Evolutionary conservation across 1,284 basidiomycete genomes (phyloP), one percentile per base, ranked within the genome.

Genomic region (Trichosporon coremiiforme): DNA sequence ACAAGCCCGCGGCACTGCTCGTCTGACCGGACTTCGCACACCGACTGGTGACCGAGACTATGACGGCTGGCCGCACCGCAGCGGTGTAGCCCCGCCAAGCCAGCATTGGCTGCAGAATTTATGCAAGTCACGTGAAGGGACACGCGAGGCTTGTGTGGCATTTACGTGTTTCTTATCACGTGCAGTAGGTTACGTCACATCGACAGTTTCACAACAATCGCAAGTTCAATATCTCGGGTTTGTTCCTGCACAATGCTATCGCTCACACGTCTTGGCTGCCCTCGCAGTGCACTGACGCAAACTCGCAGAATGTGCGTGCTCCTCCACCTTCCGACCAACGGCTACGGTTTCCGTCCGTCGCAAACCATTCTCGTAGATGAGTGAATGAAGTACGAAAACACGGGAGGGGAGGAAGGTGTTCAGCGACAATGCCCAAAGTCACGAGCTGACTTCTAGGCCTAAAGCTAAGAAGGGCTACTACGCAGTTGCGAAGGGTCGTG

Each of bases 401-500:
- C 9, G 9, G 9, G 33, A 10, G 33, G 33, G 33, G 9, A 35
- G 33, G 33, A 35, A 35, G 33, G 33, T 35, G 33, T 35, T 10
- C 7, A 38, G 36, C 3, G 36, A 38, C 9, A 4, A 35, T 13
- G 10, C 36, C 12, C 9, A 10, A 4, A 7, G 10, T 7, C 8
- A 25, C 12, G 36, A 31, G 8, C 69, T 70, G 36, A 70, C 66
- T 1, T 35, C 20, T 45, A 81, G 81, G 80, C 80, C 81, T 4
- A 84, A 83, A 75, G 73, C 74, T 13, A 62, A 9, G 17, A 33
- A 62, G 33, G 79, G 67, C 2, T 83, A 68, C 70, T 83, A 83
- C 68, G 83, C 80, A n/a, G 81, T 84, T 4, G 75, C 67, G 4
- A 68, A 57, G 3, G 83, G 83, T 20, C 68, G 73, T 20, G 70